Conservation (phyloP, 768 basidiomycete species). For the Pisolithus orientalis region DNA sequence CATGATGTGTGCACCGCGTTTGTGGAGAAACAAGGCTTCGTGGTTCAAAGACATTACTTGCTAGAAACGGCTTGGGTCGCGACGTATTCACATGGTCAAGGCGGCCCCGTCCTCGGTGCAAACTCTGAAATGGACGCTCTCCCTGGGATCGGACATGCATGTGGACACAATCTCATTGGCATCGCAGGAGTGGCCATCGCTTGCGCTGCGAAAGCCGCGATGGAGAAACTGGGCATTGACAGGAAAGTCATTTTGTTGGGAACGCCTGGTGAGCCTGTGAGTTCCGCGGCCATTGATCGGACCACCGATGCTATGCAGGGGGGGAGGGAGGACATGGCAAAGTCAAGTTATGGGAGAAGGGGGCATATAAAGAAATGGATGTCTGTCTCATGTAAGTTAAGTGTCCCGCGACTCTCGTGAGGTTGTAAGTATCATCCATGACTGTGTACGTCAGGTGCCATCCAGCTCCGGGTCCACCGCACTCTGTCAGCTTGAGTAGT, state of each 20-base stretch:
- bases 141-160: conserved; percentile 58
- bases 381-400: conserved; percentile 62
- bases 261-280: conserved; percentile 55
- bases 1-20: conserved; percentile 67
- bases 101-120: conserved; percentile 66
- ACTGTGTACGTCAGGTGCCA: conserved; percentile 58
- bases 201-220: conserved; percentile 54
- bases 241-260: conserved; percentile 70
- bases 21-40: conserved; percentile 60
- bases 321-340: conserved; percentile 81
- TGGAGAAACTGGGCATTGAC: conserved; percentile 54
- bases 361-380: conserved; percentile 75
- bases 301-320: conserved; percentile 34
- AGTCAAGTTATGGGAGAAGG: conserved; percentile 57
- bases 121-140: conserved; percentile 81
- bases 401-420: not conserved
- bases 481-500: conserved; percentile 58
- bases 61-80: conserved; percentile 76
- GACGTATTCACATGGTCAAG: conserved; percentile 54
- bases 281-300: not conserved
- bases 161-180: conserved; percentile 81
- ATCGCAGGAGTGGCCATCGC: conserved; percentile 70
- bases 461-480: conserved; percentile 70
- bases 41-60: conserved; percentile 52
- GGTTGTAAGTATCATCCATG: not conserved